phyloP scores from a whole-genome alignment of 208 protist genomes.

The Wallacemonas sp. region DNA sequence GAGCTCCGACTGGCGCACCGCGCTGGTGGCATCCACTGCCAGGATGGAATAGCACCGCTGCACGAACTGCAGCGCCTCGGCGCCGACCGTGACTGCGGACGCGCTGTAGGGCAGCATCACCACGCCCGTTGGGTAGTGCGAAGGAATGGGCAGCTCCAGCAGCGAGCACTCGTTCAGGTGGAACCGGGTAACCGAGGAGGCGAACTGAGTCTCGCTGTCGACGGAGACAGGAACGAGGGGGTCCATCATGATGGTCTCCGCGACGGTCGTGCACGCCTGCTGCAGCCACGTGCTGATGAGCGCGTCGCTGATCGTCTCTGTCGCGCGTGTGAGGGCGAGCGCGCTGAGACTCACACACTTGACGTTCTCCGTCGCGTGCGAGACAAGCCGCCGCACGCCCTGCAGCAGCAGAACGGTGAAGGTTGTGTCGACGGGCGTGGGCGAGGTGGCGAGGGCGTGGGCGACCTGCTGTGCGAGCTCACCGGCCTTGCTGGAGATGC shows the following conservation, averaged over 20 bases:
- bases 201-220: conserved; percentile 48
- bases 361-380: conserved; percentile 59
- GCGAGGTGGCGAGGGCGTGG: conserved; percentile 35
- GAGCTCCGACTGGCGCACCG: conserved; percentile 80
- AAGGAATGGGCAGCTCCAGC: conserved; percentile 67
- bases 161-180: conserved; percentile 58
- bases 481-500: conserved; percentile 42
- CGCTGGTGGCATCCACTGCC: conserved; percentile 49
- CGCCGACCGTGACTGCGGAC: conserved; percentile 65
- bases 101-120: conserved; percentile 72
- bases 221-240: conserved; percentile 52
- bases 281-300: conserved; percentile 85
- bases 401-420: conserved; percentile 64
- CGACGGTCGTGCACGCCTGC: conserved; percentile 65
- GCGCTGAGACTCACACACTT: conserved; percentile 72
- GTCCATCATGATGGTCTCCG: conserved; percentile 70
- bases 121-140: conserved; percentile 37
- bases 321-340: conserved; percentile 65
- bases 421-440: conserved; percentile 51
- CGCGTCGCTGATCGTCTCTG: conserved; percentile 76
- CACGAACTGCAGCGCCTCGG: conserved; percentile 65
- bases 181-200: conserved; percentile 60
- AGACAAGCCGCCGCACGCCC: conserved; percentile 59
- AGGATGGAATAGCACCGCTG: conserved; percentile 77
- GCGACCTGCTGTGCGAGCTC: conserved; percentile 53